These are phyloP conservation scores for Metahyphopichia silvanorum DNA, from an alignment of 805 yeast species.

Conservation along the genomic window DNA sequence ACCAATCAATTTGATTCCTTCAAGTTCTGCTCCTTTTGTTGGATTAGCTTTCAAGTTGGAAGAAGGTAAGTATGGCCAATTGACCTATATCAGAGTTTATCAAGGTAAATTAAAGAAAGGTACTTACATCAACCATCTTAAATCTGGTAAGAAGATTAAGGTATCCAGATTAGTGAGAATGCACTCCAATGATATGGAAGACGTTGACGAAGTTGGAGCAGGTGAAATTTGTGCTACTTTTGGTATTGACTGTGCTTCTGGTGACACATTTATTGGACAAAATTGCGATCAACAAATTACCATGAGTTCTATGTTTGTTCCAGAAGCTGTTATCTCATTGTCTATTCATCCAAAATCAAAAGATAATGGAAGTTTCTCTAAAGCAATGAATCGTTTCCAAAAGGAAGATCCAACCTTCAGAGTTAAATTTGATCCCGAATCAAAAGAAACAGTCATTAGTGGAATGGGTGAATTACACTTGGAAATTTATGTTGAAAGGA, in stretches of 20 bases:
- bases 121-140: constrained; percentile 79
- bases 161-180: constrained; percentile 92
- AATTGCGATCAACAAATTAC: constrained; percentile 59
- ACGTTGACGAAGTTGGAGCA: constrained; percentile 89
- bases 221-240: constrained; percentile 99
- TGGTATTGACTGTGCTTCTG: constrained; percentile 98
- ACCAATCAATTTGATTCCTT: constrained; percentile 72
- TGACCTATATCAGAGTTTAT: constrained; percentile 94
- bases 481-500: constrained; percentile 97
- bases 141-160: constrained; percentile 90
- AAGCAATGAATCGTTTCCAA: constrained; percentile 96
- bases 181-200: constrained; percentile 99
- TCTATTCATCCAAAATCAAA: constrained; percentile 85
- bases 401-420: constrained; percentile 99
- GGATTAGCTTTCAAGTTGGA: constrained; percentile 98
- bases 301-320: constrained; percentile 98
- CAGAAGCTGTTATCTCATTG: constrained; percentile 96
- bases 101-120: constrained; percentile 96
- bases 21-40: constrained; percentile 76
- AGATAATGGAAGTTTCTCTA: constrained; percentile 85
- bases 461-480: constrained; percentile 99
- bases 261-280: constrained; percentile 95
- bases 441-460: constrained; percentile 90
- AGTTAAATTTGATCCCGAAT: constrained; percentile 83
- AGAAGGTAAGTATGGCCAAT: constrained; percentile 97